A percentile compares a stretch with the other conserved stretches of the same genome.
These are phyloP conservation scores for Colletotrichum lentis DNA, from an alignment of 2,329 filamentous ascomycete genomes.

Conservation along the genomic window DNA sequence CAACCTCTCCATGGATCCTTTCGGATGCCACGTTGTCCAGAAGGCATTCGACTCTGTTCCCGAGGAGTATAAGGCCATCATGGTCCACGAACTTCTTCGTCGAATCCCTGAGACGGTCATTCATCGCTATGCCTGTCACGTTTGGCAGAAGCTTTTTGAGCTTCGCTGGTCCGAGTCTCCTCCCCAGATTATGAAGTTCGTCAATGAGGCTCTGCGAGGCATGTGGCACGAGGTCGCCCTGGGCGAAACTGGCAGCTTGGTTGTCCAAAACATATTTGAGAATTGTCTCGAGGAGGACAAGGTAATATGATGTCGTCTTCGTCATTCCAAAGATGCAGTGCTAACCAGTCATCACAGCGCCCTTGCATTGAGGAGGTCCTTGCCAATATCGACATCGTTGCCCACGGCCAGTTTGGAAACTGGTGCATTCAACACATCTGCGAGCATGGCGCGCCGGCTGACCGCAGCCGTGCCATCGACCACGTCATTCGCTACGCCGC, in stretches of 20 bases:
- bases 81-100: slow-evolving; percentile 97
- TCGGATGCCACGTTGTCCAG: slow-evolving; percentile 97
- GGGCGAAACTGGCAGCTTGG: slow-evolving; percentile 95
- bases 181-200: slow-evolving; percentile 97
- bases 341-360: slow-evolving; percentile 65
- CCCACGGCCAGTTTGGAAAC: slow-evolving; percentile 97
- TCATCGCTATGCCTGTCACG: slow-evolving; percentile 97
- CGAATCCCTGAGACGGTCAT: slow-evolving; percentile 98
- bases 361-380: slow-evolving; percentile 97
- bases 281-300: slow-evolving; percentile 99
- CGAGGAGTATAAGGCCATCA: slow-evolving; percentile 96
- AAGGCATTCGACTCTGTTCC: slow-evolving; percentile 98
- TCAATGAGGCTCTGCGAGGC: slow-evolving; percentile 91
- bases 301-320: slow-evolving; percentile 59
- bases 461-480: slow-evolving; percentile 92
- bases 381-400: slow-evolving; percentile 92
- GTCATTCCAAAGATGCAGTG: background rate
- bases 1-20: slow-evolving; percentile 96
- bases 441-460: slow-evolving; percentile 89
- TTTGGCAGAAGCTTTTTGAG: slow-evolving; percentile 99
- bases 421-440: slow-evolving; percentile 99
- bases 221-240: slow-evolving; percentile 99
- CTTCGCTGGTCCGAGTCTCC: slow-evolving; percentile 94
- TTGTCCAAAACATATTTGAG: slow-evolving; percentile 99
- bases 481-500: slow-evolving; percentile 93